Conservation (phyloP, 495 filamentous ascomycete species). For the Copromyces sp. region DNA sequence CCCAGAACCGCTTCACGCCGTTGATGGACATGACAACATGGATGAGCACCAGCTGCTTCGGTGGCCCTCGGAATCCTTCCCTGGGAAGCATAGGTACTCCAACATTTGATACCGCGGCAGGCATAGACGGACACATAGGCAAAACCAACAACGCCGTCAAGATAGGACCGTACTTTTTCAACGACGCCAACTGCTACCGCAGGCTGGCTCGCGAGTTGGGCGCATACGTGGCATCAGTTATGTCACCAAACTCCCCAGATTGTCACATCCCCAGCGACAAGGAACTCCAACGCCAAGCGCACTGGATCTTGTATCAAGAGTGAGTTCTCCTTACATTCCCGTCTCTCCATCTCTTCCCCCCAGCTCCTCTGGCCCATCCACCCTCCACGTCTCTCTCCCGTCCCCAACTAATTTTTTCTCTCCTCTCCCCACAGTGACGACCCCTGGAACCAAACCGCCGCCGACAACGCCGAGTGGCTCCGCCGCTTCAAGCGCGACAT, state of each 20-base stretch:
- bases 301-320: conserved; percentile 49
- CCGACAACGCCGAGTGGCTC: conserved; percentile 64
- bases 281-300: conserved; percentile 44
- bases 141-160: not conserved
- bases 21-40: not conserved
- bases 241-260: conserved; percentile 43
- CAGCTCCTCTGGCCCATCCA: not conserved
- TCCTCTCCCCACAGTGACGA: conserved; percentile 40
- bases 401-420: not conserved
- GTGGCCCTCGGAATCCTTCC: not conserved
- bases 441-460: conserved; percentile 65
- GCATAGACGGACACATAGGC: not conserved
- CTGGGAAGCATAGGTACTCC: not conserved
- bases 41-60: not conserved
- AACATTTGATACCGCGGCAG: not conserved
- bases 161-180: conserved; percentile 19
- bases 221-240: conserved; percentile 37
- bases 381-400: not conserved
- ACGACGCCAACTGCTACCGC: conserved; percentile 46
- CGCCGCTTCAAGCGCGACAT: conserved; percentile 56
- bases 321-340: conserved; percentile 14
- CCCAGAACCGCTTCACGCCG: not conserved
- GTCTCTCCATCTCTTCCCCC: not conserved
- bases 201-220: conserved; percentile 37
- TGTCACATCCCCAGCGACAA: conserved; percentile 42